Conservation (phyloP, 2,329 filamentous ascomycete species). For the Pyrenochaeta sp. region DNA sequence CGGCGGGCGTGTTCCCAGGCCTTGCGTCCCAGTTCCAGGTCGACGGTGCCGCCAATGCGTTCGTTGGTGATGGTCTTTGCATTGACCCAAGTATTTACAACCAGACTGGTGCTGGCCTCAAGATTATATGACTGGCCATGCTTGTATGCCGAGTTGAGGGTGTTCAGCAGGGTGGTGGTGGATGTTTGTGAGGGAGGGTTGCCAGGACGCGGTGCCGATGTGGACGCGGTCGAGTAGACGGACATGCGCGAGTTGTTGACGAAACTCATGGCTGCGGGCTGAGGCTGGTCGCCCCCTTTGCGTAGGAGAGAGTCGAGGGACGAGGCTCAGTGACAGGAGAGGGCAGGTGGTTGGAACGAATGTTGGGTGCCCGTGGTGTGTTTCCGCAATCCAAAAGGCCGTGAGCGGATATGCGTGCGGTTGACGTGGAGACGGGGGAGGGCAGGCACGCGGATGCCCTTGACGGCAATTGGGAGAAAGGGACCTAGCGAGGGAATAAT, state of each 20-base stretch:
- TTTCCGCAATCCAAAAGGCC: background rate
- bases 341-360: conserved; percentile 23
- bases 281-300: conserved; percentile 35
- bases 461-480: background rate
- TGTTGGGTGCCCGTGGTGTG: conserved; percentile 18
- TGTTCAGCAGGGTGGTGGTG: conserved; percentile 90
- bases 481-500: conserved; percentile 26
- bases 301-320: conserved; percentile 12
- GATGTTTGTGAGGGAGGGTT: conserved; percentile 82
- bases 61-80: conserved; percentile 76
- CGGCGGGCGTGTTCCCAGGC: conserved; percentile 97
- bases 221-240: conserved; percentile 68
- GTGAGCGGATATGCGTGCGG: conserved; percentile 8
- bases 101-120: conserved; percentile 88
- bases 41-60: conserved; percentile 78
- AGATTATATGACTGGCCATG: conserved; percentile 83
- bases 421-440: conserved; percentile 11
- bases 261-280: conserved; percentile 55
- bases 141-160: conserved; percentile 87
- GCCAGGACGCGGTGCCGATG: conserved; percentile 62
- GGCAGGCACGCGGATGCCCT: background rate
- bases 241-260: conserved; percentile 67
- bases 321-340: conserved; percentile 13
- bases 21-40: conserved; percentile 77
- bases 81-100: conserved; percentile 95